These are phyloP conservation scores for Septoria linicola DNA, from an alignment of 2,329 filamentous ascomycete genomes.

Conservation along the genomic window DNA sequence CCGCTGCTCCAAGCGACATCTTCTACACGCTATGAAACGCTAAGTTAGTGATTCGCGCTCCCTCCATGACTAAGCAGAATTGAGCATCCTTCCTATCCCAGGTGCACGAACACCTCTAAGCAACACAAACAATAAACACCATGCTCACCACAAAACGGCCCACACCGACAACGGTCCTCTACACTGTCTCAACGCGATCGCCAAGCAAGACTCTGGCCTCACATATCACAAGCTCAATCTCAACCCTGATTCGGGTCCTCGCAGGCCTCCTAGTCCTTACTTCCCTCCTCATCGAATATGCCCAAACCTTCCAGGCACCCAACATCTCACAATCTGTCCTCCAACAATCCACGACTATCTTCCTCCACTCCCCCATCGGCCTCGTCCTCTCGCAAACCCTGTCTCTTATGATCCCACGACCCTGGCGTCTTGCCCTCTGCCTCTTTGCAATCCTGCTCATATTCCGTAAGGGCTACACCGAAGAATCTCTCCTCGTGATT, in stretches of 20 bases:
- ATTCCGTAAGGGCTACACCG: conserved; percentile 43
- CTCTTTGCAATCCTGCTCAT: conserved; percentile 24
- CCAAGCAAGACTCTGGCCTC: conserved; percentile 48
- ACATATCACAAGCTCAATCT: conserved; percentile 38
- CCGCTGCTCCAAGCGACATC: too few species aligned
- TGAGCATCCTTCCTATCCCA: too few species aligned
- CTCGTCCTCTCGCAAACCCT: conserved; percentile 35
- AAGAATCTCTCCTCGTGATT: conserved; percentile 85
- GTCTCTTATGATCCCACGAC: conserved; percentile 41
- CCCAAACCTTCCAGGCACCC: background rate
- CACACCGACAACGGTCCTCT: conserved; percentile 83
- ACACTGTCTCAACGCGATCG: conserved; percentile 82
- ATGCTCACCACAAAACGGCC: conserved; percentile 41
- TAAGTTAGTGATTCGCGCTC: too few species aligned
- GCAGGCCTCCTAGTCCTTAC: conserved; percentile 44
- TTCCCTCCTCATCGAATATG: conserved; percentile 32
- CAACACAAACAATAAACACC: background rate
- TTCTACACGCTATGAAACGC: too few species aligned
- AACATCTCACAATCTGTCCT: background rate
- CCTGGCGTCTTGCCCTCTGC: conserved; percentile 43
- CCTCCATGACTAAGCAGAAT: too few species aligned
- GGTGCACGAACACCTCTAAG: too few species aligned
- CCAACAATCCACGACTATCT: background rate
- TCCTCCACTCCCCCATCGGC: conserved; percentile 7
- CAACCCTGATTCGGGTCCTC: conserved; percentile 47